phyloP scores from a whole-genome alignment of 2,329 filamentous ascomycete species.

The Ramularia collo-cygni region DNA sequence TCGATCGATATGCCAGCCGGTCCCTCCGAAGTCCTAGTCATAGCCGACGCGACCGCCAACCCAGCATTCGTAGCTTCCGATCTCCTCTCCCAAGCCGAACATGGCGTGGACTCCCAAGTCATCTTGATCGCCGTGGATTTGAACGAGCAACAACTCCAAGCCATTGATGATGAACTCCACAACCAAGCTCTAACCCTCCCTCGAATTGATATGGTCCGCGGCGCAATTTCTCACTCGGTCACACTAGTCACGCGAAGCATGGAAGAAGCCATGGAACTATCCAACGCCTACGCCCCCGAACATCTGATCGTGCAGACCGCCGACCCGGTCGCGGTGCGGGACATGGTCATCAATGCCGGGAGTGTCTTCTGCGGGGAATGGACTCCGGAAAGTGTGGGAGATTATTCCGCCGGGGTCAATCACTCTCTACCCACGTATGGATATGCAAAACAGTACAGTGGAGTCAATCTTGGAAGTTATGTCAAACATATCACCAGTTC shows the following conservation, averaged over 20 bases:
- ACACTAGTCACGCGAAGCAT: slow-evolving; percentile 73
- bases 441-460: slow-evolving; percentile 96
- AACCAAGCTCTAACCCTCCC: slow-evolving; percentile 79
- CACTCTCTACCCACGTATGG: slow-evolving; percentile 96
- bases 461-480: slow-evolving; percentile 92
- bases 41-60: slow-evolving; percentile 81
- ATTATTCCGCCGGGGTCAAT: slow-evolving; percentile 97
- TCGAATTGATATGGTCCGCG: slow-evolving; percentile 85
- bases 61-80: slow-evolving; percentile 95
- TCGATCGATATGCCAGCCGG: slow-evolving; percentile 98
- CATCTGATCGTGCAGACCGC: slow-evolving; percentile 88
- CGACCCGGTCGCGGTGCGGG: slow-evolving; percentile 66
- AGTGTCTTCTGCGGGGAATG: slow-evolving; percentile 93
- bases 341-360: slow-evolving; percentile 82
- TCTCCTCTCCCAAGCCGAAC: slow-evolving; percentile 89
- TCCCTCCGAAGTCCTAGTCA: slow-evolving; percentile 91
- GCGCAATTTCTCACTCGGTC: slow-evolving; percentile 83
- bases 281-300: slow-evolving; percentile 93
- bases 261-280: slow-evolving; percentile 68
- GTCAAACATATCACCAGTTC: slow-evolving; percentile 97
- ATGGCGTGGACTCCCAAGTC: slow-evolving; percentile 93
- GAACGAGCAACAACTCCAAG: slow-evolving; percentile 61
- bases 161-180: slow-evolving; percentile 89
- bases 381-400: slow-evolving; percentile 96
- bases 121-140: slow-evolving; percentile 82